Evolutionary conservation across 768 basidiomycete genomes (phyloP), one percentile per base, ranked within the genome.

Genomic region (Sporobolomyces roseus): DNA sequence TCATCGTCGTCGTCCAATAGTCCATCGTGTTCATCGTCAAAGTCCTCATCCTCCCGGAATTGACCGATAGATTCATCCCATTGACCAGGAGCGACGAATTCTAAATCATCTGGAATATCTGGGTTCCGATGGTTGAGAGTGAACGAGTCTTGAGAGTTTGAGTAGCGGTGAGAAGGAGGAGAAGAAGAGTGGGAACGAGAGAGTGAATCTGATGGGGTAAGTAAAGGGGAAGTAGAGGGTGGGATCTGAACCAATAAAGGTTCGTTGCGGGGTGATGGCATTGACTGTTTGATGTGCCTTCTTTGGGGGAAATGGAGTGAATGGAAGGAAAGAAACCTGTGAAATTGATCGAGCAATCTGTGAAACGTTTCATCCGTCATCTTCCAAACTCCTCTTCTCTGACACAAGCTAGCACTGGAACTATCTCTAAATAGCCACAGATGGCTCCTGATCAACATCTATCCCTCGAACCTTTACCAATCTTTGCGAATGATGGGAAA

Each of bases 51-150:
- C 9, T 66, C 61, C 27, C 25, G 27, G 33, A 60, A 49, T 23
- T 55, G 45, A 17, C 29, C 59, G 7, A 30, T 32, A 5, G 5
- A 4, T n/a, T 58, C 67, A 49, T 64, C 65, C 65, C 66, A 73
- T 32, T 61, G 61, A 1, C 70, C 70, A 2, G 74, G 70, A 0
- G 72, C 63, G 41, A 75, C 48, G 59, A 75, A 75, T 50, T 73
- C 71, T 30, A 75, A 53, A 45, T 73, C 72, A 51, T 41, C 65
- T 17, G 72, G 63, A 13, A 77, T 76, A 49, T 74, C 76, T 2
- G 61, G 66, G 27, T 53, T 78, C 13, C 74, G 78, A 64, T 67
- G 76, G 27, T 77, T 78, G 65, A 72, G 73, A 58, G 16, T 21
- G 62, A 46, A 70, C 55, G 45, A 50, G 68, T 70, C 68, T 6